Evolutionary conservation across 2,329 filamentous ascomycete species (phyloP), one percentile per base, ranked within the genome.

Genomic region (Pseudogymnoascus verrucosus): DNA sequence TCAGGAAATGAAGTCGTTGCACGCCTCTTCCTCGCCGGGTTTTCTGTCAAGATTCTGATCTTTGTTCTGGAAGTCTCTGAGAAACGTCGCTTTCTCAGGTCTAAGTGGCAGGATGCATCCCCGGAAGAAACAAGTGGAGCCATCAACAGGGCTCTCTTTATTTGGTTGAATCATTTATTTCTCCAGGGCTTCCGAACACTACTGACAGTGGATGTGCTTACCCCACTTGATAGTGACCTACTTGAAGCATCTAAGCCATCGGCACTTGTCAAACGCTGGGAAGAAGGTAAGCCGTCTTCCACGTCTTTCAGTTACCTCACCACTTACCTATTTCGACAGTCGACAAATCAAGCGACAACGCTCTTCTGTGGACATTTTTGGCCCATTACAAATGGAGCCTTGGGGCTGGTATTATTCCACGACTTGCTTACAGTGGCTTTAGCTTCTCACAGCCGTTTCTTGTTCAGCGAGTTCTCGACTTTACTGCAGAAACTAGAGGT

Each of bases 371-470:
- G 47, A 54, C 47, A 69, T 62, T 34, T 44, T 21, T 42, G n/a
- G 16, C 19, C 23, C 39, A 62, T 34, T 64, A 40, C 44, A 64
- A 63, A 44, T 64, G 60, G 63, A 39, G 28, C 3, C 23, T 64
- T n/a, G 21, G 42, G n/a, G 63, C 47, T 12, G 61, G 40, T 0
- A 69, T 79, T 3, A 42, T 75, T 4, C 76, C 78, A 2, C 73
- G 78, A 0, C 67, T 79, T 2, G 70, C 73, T 8, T 73, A 73
- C 23, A 74, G 73, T 1, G 78, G 71, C 3, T 79, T 81, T 67
- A 75, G 69, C 5, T 79, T 80, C 62, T 73, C 76, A 4, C 79
- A 81, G 39, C 78, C 79, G 0, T 77, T 81, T 23, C 75, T 81
- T 23, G 75, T 80, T 66, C 71, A 73, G 28, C 69, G 73, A 1